Conservation (phyloP, 2,329 filamentous ascomycete genomes). For the Aureobasidium vineae region DNA sequence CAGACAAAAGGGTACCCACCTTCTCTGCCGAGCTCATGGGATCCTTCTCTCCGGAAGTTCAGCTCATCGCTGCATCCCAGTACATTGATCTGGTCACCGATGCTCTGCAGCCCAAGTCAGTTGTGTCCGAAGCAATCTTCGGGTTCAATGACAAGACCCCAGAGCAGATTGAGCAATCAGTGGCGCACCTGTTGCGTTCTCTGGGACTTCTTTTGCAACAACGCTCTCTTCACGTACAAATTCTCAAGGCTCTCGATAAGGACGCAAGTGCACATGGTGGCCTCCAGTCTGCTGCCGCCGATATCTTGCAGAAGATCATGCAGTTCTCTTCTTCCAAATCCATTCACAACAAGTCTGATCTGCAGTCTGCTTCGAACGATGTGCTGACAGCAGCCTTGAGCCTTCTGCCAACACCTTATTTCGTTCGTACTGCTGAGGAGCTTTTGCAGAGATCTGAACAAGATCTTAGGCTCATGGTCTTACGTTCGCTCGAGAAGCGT, state of each 20-base stretch:
- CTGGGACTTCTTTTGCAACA: conserved; percentile 36
- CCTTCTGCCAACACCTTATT: conserved; percentile 80
- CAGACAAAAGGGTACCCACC: conserved; percentile 68
- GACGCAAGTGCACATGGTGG: conserved; percentile 6
- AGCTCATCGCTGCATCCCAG: conserved; percentile 70
- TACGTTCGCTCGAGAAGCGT: conserved; percentile 75
- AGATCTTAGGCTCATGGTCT: conserved; percentile 70
- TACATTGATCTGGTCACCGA: conserved; percentile 74
- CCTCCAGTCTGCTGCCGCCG: conserved; percentile 40
- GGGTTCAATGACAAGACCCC: conserved; percentile 54
- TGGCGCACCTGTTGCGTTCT: conserved; percentile 39
- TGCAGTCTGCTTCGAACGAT: conserved; percentile 53
- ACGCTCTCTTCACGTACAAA: conserved; percentile 24
- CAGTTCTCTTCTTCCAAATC: conserved; percentile 20
- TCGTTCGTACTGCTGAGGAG: conserved; percentile 81
- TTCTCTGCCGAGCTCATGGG: conserved; percentile 74
- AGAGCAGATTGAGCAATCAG: conserved; percentile 38
- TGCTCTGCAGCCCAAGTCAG: conserved; percentile 70
- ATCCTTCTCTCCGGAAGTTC: conserved; percentile 69
- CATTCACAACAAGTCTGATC: conserved; percentile 31
- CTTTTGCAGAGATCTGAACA: conserved; percentile 74
- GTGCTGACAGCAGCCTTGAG: conserved; percentile 78
- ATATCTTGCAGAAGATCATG: conserved; percentile 40
- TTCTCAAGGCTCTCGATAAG: conserved; percentile 26
- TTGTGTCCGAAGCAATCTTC: conserved; percentile 69